Evolutionary conservation across 805 yeast species (phyloP).

Genomic region (Ogataea salicorniae): DNA sequence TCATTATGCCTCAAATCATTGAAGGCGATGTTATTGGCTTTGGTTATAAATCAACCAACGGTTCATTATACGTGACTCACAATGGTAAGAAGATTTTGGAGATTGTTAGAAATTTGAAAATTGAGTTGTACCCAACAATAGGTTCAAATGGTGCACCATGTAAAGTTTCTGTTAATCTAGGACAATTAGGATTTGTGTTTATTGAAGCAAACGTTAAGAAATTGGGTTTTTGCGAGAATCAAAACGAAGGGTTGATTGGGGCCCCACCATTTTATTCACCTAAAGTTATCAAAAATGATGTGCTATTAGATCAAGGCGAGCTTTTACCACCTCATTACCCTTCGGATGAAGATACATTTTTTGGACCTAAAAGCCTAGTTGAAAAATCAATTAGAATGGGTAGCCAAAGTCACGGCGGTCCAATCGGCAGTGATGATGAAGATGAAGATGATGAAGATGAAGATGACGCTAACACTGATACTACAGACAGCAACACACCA

Average conservation of each 20-base stretch:
- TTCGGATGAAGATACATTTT: slow-evolving; percentile 55
- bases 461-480: neutral
- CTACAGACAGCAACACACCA: neutral
- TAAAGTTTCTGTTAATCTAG: slow-evolving; percentile 62
- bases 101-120: slow-evolving; percentile 42
- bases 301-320: slow-evolving; percentile 65
- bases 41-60: slow-evolving; percentile 44
- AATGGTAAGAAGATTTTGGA: slow-evolving; percentile 52
- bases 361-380: slow-evolving; percentile 37
- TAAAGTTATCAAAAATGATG: slow-evolving; percentile 35
- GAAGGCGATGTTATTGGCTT: slow-evolving; percentile 54
- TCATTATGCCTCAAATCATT: slow-evolving; percentile 44
- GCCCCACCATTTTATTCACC: slow-evolving; percentile 34
- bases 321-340: slow-evolving; percentile 70
- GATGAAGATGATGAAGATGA: neutral
- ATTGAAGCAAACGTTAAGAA: slow-evolving; percentile 77
- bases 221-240: slow-evolving; percentile 50
- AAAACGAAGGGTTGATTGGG: slow-evolving; percentile 35
- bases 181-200: slow-evolving; percentile 83
- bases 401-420: neutral
- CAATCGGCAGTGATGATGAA: neutral
- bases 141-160: slow-evolving; percentile 46
- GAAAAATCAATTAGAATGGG: slow-evolving; percentile 3
- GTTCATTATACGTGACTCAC: slow-evolving; percentile 49
- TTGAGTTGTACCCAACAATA: slow-evolving; percentile 49